Conservation (phyloP, 805 yeast genomes). For the Danielia reshetovae region DNA sequence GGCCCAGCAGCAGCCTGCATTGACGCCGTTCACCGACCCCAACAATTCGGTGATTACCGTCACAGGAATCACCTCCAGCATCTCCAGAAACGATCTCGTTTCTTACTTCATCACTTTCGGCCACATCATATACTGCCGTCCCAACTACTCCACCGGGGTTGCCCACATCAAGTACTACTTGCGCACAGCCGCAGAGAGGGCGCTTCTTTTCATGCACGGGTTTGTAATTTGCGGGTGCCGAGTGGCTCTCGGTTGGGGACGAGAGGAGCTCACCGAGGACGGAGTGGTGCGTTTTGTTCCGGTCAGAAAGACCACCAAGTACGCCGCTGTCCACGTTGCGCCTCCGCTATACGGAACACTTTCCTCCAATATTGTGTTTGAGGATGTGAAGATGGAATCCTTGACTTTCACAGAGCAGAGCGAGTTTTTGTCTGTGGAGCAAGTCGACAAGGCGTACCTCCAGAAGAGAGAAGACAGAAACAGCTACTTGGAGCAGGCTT, state of each 20-base stretch:
- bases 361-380: slow-evolving; percentile 17
- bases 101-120: slow-evolving; percentile 66
- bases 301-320: slow-evolving; percentile 7
- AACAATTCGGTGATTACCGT: slow-evolving; percentile 73
- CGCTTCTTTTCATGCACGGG: slow-evolving; percentile 32
- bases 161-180: slow-evolving; percentile 26
- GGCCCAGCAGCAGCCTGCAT: slow-evolving; percentile 48
- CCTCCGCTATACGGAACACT: slow-evolving; percentile 20
- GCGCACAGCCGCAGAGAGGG: slow-evolving; percentile 35
- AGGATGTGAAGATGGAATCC: slow-evolving; percentile 11
- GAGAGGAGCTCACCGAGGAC: slow-evolving; percentile 11
- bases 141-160: slow-evolving; percentile 16
- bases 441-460: slow-evolving; percentile 16
- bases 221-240: slow-evolving; percentile 25
- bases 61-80: slow-evolving; percentile 57
- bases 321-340: slow-evolving; percentile 12
- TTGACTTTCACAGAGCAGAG: slow-evolving; percentile 14
- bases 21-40: slow-evolving; percentile 72
- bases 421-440: slow-evolving; percentile 13
- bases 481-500: slow-evolving; percentile 8
- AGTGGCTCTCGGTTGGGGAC: slow-evolving; percentile 31
- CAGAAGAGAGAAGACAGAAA: not conserved
- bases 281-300: slow-evolving; percentile 7
- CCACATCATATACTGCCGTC: slow-evolving; percentile 25
- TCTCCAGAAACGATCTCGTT: slow-evolving; percentile 60